A percentile compares a stretch with the other conserved stretches of the same genome.
These are phyloP conservation scores for Obelidium mucronatum DNA, from an alignment of 192 early-diverging fungal genomes.

Conservation along the genomic window DNA sequence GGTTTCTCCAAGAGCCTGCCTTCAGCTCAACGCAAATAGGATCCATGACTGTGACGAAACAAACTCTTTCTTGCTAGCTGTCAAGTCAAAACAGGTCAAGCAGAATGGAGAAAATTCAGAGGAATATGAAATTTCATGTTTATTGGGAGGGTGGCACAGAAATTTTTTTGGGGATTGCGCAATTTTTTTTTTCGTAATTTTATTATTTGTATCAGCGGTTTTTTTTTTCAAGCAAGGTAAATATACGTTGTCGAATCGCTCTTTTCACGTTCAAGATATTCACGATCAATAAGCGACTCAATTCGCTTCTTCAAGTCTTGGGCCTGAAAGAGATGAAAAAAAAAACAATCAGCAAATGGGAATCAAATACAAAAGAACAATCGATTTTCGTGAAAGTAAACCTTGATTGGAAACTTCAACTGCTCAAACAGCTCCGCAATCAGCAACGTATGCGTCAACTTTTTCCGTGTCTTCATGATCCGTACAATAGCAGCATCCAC, in stretches of 20 bases:
- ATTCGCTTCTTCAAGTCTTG: conserved; percentile 86
- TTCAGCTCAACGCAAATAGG: no score
- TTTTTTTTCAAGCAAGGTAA: conserved; percentile 54
- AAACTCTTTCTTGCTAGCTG: no score
- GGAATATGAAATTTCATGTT: no score
- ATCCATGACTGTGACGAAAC: no score
- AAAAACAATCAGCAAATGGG: not conserved
- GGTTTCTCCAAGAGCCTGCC: no score
- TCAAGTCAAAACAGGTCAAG: no score
- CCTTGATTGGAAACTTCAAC: conserved; percentile 81
- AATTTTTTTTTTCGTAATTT: no score
- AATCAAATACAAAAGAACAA: not conserved
- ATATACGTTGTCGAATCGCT: conserved; percentile 55
- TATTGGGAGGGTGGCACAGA: no score
- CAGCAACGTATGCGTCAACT: conserved; percentile 80
- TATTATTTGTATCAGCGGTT: no score
- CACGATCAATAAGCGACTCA: conserved; percentile 94
- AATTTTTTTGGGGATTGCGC: no score
- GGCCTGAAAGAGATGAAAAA: conserved; percentile 28
- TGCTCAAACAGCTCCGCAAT: conserved; percentile 81
- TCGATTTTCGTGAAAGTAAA: conserved; percentile 35
- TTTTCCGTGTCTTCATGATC: conserved; percentile 95
- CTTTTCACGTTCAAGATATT: conserved; percentile 87
- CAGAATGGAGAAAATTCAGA: no score
- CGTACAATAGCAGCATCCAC: conserved; percentile 80